Evolutionary conservation across 495 filamentous ascomycete genomes (phyloP).

Genomic region (Glutinoglossum americanum): DNA sequence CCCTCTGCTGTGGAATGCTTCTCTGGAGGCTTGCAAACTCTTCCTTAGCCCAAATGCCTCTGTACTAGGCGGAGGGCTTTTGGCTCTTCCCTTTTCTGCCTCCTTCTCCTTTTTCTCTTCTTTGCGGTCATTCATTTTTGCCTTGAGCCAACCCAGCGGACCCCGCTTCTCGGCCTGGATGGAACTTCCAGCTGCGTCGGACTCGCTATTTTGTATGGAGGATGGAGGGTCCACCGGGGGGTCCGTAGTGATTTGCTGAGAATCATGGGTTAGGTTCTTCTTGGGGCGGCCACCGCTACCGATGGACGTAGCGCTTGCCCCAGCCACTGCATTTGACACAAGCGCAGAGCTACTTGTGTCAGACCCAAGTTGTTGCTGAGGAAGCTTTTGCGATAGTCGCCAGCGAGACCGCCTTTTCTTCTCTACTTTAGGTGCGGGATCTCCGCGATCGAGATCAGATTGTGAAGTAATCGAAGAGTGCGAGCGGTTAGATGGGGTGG

Average conservation of each 20-base stretch:
- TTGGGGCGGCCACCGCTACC: conserved; percentile 31
- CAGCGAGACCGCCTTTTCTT: conserved; percentile 47
- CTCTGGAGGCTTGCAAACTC: not conserved
- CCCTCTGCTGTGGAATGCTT: not conserved
- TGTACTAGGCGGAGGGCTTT: conserved; percentile 24
- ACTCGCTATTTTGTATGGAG: not conserved
- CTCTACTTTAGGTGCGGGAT: conserved; percentile 22
- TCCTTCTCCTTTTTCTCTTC: conserved; percentile 51
- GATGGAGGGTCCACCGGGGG: conserved; percentile 13
- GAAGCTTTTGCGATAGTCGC: conserved; percentile 41
- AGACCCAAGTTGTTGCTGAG: conserved; percentile 28
- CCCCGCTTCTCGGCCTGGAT: conserved; percentile 34
- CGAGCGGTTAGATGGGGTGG: conserved; percentile 45
- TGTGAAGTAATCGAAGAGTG: conserved; percentile 56
- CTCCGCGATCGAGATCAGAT: conserved; percentile 50
- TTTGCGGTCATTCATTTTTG: conserved; percentile 59
- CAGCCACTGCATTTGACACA: conserved; percentile 40
- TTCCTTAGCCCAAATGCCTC: not conserved
- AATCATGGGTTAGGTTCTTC: conserved; percentile 35
- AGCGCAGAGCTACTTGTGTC: conserved; percentile 27
- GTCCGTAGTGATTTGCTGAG: conserved; percentile 18
- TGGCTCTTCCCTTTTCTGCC: conserved; percentile 34
- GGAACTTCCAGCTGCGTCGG: not conserved
- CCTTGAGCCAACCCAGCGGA: conserved; percentile 66
- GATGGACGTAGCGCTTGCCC: conserved; percentile 45